A percentile compares a stretch with the other conserved stretches of the same genome.
phyloP scores from a whole-genome alignment of 2,329 filamentous ascomycete species.

The Magnaporthiopsis incrustans region DNA sequence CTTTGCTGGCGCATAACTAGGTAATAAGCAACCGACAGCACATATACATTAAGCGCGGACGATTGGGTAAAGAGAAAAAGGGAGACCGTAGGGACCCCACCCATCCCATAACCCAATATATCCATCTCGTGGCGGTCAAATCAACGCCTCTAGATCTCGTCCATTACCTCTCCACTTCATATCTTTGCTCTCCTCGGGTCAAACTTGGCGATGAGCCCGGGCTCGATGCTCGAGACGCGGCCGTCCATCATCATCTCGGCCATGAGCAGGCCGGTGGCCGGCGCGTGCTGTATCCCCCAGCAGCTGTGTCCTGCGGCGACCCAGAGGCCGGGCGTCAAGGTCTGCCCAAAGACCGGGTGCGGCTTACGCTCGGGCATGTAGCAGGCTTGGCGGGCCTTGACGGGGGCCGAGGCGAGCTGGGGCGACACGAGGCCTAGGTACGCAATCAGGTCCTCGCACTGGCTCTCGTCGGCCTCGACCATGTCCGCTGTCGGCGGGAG shows the following conservation, averaged over 20 bases:
- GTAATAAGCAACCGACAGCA: neutral
- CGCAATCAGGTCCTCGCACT: conserved; percentile 79
- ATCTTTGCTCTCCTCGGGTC: conserved; percentile 59
- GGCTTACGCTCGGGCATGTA: conserved; percentile 65
- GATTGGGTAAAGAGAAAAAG: neutral
- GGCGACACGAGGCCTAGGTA: conserved; percentile 62
- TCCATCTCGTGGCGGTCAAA: too few relatives aligned
- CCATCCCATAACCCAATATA: too few relatives aligned
- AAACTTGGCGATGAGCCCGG: conserved; percentile 43
- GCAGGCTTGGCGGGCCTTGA: conserved; percentile 78
- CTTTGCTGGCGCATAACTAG: neutral
- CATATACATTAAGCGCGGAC: neutral
- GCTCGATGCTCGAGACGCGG: conserved; percentile 55
- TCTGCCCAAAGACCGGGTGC: conserved; percentile 70
- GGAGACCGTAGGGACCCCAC: neutral
- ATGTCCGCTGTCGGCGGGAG: conserved; percentile 69
- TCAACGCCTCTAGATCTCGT: neutral
- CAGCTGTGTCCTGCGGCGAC: conserved; percentile 90
- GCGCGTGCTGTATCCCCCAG: conserved; percentile 97
- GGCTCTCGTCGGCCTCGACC: conserved; percentile 64
- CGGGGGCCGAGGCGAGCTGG: conserved; percentile 57
- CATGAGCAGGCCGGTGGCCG: conserved; percentile 75
- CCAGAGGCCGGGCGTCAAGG: conserved; percentile 64
- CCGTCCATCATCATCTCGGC: conserved; percentile 74
- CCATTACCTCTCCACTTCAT: conserved; percentile 18